These are phyloP conservation scores for Nicotiana tomentosiformis DNA, from an alignment of 257 asterid genomes.

Conservation along the genomic window DNA sequence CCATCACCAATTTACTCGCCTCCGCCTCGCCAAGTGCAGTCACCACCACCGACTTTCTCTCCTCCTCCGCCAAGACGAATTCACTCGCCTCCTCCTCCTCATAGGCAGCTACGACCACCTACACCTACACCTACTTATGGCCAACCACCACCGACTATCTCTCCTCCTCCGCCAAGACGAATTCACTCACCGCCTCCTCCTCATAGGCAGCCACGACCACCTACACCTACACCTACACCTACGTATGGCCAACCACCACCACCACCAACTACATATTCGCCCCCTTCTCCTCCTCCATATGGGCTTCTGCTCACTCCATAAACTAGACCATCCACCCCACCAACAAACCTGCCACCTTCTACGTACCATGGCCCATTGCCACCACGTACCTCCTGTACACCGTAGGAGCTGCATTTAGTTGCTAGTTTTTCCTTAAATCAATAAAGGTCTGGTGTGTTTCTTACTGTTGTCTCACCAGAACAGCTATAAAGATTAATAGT, in stretches of 20 bases:
- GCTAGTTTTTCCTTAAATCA: not conserved
- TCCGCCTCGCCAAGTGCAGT: not conserved
- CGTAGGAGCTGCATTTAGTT: not conserved
- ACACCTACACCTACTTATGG: not conserved
- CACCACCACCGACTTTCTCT: not conserved
- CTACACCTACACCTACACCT: not conserved
- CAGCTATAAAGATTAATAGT: not conserved
- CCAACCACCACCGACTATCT: not conserved
- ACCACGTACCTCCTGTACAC: not conserved
- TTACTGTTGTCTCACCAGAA: not conserved
- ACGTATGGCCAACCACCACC: not conserved
- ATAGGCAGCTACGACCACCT: not conserved
- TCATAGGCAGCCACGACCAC: not conserved
- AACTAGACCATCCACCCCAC: not conserved
- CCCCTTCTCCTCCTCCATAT: not conserved
- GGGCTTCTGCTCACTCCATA: not conserved
- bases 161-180: not conserved
- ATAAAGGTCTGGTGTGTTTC: not conserved
- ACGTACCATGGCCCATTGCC: not conserved
- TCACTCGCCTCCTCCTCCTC: not conserved
- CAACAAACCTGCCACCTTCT: not conserved
- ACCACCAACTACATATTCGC: constrained; percentile 1
- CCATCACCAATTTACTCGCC: constrained; percentile 9
- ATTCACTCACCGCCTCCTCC: not conserved
- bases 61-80: not conserved